phyloP scores from a whole-genome alignment of 2,329 filamentous ascomycete genomes.

The Colletotrichum truncatum region DNA sequence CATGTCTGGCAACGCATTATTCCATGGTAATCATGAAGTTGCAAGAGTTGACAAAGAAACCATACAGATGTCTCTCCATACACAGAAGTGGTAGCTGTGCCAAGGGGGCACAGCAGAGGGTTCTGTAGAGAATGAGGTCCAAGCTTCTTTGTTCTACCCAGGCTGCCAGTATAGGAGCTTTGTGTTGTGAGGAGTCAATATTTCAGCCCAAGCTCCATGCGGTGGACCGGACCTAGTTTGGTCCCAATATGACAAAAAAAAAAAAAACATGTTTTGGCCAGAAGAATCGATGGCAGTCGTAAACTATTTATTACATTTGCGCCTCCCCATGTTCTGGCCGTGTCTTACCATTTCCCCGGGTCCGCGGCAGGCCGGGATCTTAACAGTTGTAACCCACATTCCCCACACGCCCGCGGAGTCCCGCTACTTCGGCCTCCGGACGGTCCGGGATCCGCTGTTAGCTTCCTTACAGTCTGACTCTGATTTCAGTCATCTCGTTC shows the following conservation, averaged over 20 bases:
- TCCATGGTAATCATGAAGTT: neutral
- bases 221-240: neutral
- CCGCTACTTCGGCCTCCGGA: neutral
- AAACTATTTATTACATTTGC: neutral
- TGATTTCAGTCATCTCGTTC: neutral
- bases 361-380: neutral
- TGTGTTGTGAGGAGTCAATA: neutral
- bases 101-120: conserved; percentile 1
- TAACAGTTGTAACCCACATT: neutral
- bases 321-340: neutral
- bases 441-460: neutral
- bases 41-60: neutral
- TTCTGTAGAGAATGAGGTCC: neutral
- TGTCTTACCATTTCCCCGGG: neutral
- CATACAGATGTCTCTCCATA: neutral
- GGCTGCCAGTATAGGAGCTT: too few relatives aligned
- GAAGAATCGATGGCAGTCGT: rapidly evolving
- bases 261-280: too few relatives aligned
- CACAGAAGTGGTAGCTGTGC: neutral
- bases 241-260: too few relatives aligned
- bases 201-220: neutral
- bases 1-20: neutral
- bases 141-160: too few relatives aligned
- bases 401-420: neutral
- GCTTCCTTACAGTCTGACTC: neutral